Evolutionary conservation across 176 grass and related monocot genomes (phyloP).

Genomic region (Musa beccarii): DNA sequence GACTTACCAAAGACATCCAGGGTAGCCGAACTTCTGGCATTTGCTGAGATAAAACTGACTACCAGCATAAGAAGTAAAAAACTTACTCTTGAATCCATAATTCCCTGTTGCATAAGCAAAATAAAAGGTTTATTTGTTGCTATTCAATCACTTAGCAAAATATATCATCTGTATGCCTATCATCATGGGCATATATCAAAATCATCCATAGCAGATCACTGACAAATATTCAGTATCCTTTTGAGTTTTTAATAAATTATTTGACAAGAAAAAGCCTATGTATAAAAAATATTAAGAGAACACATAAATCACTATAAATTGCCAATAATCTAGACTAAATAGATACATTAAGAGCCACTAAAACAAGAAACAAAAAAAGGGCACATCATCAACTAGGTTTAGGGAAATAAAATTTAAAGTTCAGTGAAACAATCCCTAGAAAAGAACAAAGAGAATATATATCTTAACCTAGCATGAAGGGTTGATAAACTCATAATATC

Average conservation of each 20-base stretch:
- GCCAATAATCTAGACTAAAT: too few relatives aligned
- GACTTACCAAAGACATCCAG: neutral
- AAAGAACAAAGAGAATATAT: too few relatives aligned
- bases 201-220: neutral
- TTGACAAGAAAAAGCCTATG: neutral
- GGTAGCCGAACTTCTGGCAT: neutral
- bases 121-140: neutral
- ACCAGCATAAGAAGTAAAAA: neutral
- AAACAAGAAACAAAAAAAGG: too few relatives aligned
- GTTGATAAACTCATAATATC: too few relatives aligned
- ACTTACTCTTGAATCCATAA: neutral
- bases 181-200: neutral
- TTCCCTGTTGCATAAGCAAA: constrained; percentile 2
- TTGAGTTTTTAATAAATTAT: neutral
- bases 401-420: too few relatives aligned
- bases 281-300: too few relatives aligned
- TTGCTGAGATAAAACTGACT: neutral
- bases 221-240: neutral
- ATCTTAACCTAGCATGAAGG: too few relatives aligned
- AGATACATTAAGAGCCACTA: too few relatives aligned
- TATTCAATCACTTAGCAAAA: neutral
- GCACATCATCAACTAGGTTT: too few relatives aligned
- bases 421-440: too few relatives aligned
- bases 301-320: too few relatives aligned
- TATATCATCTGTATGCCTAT: neutral